These are phyloP conservation scores for Glarea lozoyensis DNA, from an alignment of 495 filamentous ascomycete genomes.

Conservation along the genomic window DNA sequence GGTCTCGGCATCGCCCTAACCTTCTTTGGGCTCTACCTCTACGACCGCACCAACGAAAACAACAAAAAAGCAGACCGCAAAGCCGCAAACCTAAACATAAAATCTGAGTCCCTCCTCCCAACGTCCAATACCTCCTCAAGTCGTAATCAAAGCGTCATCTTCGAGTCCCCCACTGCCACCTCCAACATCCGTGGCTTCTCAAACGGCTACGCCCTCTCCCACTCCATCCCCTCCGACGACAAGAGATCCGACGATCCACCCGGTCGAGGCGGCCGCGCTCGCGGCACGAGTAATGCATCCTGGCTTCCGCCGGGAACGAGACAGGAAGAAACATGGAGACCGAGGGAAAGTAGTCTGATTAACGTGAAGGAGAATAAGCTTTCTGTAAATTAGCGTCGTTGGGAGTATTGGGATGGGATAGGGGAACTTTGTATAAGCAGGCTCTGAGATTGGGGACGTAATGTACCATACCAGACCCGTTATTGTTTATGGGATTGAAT, in stretches of 20 bases:
- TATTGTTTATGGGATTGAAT: too few relatives aligned
- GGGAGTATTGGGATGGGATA: not conserved
- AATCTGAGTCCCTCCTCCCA: constrained; percentile 58
- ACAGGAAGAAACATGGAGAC: constrained; percentile 73
- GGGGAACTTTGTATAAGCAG: too few relatives aligned
- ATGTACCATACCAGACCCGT: too few relatives aligned
- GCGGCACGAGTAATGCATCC: constrained; percentile 47
- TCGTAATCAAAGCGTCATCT: constrained; percentile 22
- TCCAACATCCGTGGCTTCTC: constrained; percentile 13
- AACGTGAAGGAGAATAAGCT: not conserved
- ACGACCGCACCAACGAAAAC: constrained; percentile 83
- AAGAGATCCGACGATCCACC: constrained; percentile 63
- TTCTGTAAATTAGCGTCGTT: constrained; percentile 2
- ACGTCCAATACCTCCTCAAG: constrained; percentile 13
- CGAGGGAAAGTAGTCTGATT: constrained; percentile 37
- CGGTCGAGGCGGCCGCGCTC: constrained; percentile 39
- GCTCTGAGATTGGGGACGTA: too few relatives aligned
- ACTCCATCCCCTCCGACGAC: constrained; percentile 31
- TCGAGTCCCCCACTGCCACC: constrained; percentile 27
- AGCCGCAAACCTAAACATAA: constrained; percentile 39
- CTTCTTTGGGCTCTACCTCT: constrained; percentile 89
- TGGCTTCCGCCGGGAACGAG: constrained; percentile 69
- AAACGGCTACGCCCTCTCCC: constrained; percentile 8
- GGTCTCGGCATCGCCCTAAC: constrained; percentile 79
- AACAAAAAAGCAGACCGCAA: constrained; percentile 77